These are phyloP conservation scores for Peronospora destructor DNA, from an alignment of 352 stramenopile species.

Conservation along the genomic window DNA sequence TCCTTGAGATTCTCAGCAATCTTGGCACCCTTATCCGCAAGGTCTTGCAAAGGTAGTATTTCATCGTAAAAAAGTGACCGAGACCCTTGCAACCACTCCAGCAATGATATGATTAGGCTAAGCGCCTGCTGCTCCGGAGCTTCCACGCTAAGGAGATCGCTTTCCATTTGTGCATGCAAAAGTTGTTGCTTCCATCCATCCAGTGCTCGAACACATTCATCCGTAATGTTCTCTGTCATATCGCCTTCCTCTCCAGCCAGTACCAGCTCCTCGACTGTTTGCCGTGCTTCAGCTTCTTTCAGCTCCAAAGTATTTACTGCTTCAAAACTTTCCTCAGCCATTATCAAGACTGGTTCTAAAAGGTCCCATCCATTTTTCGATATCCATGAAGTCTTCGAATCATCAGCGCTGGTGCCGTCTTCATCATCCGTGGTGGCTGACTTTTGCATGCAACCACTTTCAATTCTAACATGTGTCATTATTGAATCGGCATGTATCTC, in stretches of 20 bases:
- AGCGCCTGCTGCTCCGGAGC: slow-evolving; percentile 51
- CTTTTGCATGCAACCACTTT: slow-evolving; percentile 65
- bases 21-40: slow-evolving; percentile 45
- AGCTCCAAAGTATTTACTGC: slow-evolving; percentile 58
- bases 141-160: slow-evolving; percentile 58
- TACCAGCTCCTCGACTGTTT: slow-evolving; percentile 56
- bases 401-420: slow-evolving; percentile 15
- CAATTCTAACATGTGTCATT: slow-evolving; percentile 57
- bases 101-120: slow-evolving; percentile 41
- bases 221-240: slow-evolving; percentile 31
- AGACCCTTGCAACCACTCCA: slow-evolving; percentile 73
- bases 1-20: slow-evolving; percentile 31
- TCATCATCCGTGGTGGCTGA: slow-evolving; percentile 24
- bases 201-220: slow-evolving; percentile 67
- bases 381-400: slow-evolving; percentile 20
- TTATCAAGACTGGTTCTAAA: slow-evolving; percentile 48
- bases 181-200: slow-evolving; percentile 66
- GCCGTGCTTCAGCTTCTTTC: slow-evolving; percentile 53
- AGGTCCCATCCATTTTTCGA: slow-evolving; percentile 31
- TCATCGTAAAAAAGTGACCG: slow-evolving; percentile 80
- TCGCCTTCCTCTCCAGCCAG: slow-evolving; percentile 27
- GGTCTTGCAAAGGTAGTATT: slow-evolving; percentile 47
- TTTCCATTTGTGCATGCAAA: slow-evolving; percentile 47
- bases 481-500: slow-evolving; percentile 41
- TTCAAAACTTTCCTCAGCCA: slow-evolving; percentile 61